Evolutionary conservation across 768 basidiomycete genomes (phyloP).

Genomic region (Ramaria rubella): DNA sequence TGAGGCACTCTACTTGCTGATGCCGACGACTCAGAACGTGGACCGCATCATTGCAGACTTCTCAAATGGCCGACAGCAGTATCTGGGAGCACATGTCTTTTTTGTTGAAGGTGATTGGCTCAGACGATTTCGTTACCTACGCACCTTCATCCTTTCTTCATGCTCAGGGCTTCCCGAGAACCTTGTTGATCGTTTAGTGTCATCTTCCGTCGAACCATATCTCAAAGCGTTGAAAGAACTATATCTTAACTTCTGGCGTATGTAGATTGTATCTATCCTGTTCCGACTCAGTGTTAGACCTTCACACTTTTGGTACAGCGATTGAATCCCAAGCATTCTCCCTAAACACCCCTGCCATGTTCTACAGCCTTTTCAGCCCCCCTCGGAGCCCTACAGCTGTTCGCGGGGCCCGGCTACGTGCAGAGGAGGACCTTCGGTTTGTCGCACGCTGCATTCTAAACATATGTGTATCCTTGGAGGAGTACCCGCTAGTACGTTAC

Average conservation of each 20-base stretch:
- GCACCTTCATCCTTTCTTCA: not conserved
- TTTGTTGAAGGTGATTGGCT: conserved; percentile 75
- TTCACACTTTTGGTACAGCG: conserved; percentile 46
- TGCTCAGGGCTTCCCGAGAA: conserved; percentile 65
- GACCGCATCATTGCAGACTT: conserved; percentile 89
- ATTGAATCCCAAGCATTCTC: conserved; percentile 84
- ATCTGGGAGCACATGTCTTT: conserved; percentile 83
- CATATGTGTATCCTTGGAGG: conserved; percentile 81
- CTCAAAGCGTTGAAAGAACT: conserved; percentile 79
- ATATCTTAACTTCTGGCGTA: conserved; percentile 91
- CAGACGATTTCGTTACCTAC: not conserved
- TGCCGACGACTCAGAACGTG: conserved; percentile 92
- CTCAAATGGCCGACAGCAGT: conserved; percentile 52
- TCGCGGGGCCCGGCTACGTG: conserved; percentile 59
- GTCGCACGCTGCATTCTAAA: conserved; percentile 65
- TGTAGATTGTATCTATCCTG: conserved; percentile 20
- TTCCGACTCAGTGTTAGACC: not conserved
- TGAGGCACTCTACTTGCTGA: conserved; percentile 90
- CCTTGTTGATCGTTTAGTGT: conserved; percentile 67
- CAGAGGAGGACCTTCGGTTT: conserved; percentile 84
- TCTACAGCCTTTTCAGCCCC: conserved; percentile 87
- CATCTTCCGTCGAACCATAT: conserved; percentile 69
- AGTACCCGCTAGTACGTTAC: conserved; percentile 90
- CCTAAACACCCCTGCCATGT: conserved; percentile 65
- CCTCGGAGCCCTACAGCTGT: conserved; percentile 52